phyloP scores from a whole-genome alignment of 306 rosid species.

The Vigna unguiculata region DNA sequence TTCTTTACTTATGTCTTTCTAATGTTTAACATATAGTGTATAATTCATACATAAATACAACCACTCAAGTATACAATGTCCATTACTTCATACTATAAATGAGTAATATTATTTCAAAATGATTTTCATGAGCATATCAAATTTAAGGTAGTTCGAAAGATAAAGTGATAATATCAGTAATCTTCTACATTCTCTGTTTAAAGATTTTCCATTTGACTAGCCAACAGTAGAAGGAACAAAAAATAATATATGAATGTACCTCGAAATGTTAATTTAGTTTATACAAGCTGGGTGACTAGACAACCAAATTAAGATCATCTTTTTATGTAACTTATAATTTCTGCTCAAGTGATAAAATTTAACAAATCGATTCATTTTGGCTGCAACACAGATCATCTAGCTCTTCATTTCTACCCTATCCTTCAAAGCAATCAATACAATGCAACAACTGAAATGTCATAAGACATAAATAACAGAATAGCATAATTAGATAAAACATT shows the following conservation, averaged over 20 bases:
- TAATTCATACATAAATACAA: slow-evolving; percentile 25
- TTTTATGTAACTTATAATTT: slow-evolving; percentile 24
- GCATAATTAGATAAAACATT: slow-evolving; percentile 22
- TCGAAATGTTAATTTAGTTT: not conserved
- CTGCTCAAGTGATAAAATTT: slow-evolving; percentile 17
- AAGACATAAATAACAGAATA: slow-evolving; percentile 30
- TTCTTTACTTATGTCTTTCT: slow-evolving; percentile 14
- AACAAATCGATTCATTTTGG: slow-evolving; percentile 28
- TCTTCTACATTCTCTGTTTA: slow-evolving; percentile 14
- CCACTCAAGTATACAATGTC: slow-evolving; percentile 20
- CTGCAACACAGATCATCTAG: slow-evolving; percentile 28
- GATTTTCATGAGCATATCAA: slow-evolving; percentile 26
- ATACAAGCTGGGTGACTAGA: slow-evolving; percentile 20
- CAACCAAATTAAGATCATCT: slow-evolving; percentile 20
- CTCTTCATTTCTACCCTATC: slow-evolving; percentile 14
- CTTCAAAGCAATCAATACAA: slow-evolving; percentile 29
- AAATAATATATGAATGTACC: slow-evolving; percentile 19
- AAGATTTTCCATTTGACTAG: slow-evolving; percentile 13
- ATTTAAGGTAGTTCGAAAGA: slow-evolving; percentile 6
- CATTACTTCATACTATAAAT: slow-evolving; percentile 14
- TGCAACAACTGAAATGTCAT: slow-evolving; percentile 28
- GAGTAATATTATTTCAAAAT: slow-evolving; percentile 28
- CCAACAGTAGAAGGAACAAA: slow-evolving; percentile 17
- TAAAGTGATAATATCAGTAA: slow-evolving; percentile 5
- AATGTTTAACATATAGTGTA: slow-evolving; percentile 12